Evolutionary conservation across 345 rosid genomes (phyloP), one percentile per base, ranked within the genome.

Genomic region (Ailanthus altissimus): DNA sequence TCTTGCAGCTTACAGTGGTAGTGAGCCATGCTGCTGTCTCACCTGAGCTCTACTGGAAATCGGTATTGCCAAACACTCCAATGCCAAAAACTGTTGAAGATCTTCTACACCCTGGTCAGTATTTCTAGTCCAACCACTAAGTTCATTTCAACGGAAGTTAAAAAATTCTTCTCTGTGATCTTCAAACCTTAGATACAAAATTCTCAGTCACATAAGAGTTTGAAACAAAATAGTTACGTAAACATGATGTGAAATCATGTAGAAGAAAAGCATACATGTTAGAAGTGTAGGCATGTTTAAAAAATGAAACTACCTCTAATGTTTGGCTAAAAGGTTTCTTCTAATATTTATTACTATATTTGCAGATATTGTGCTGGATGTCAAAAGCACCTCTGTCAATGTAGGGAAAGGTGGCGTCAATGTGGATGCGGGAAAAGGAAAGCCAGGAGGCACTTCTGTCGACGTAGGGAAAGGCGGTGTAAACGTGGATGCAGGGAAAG

Each of bases 391-490:
- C 43, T 72, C 83, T 65, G 90, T 90, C 12, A 68, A 38, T 23
- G 90, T 86, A 12, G 94, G 92, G 2, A 77, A 82, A 18, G 90
- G 93, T 1, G 89, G 91, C 1, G 90, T 87, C 7, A 73, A 73
- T 23, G 93, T 90, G 0, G 28, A 88, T 56, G 26, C 91, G 0
- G 89, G 90, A 5, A 88, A 87, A 81, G 85, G 86, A 26, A 84
- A 84, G 43, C 87, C 85, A 0, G 89, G 90, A 2, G 90, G 92
- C 76, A 86, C 91, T 23, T 54, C 81, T 53, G 92, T 90, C 8
- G 77, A 74, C 53, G 94, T 87, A 1, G 89, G 92, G 10, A 81
- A 84, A 13, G 91, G 94, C 20, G 93, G 97, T 9, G 93, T 89
- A 9, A 75, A 76, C 56, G 98, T 91, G 7, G 72, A 88, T 67